phyloP scores from a whole-genome alignment of 257 asterid species.

The Fraxinus anomala region DNA sequence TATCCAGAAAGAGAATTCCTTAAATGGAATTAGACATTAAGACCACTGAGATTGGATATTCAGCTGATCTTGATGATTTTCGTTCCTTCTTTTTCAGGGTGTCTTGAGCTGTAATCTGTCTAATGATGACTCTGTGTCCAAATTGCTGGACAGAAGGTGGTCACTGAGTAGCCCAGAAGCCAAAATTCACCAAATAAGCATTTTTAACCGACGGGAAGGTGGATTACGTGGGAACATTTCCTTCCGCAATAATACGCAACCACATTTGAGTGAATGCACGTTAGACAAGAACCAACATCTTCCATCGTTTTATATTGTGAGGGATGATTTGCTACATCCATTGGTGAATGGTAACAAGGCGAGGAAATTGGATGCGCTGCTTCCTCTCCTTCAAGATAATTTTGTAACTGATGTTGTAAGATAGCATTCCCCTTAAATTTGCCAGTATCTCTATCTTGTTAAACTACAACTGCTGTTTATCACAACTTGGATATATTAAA shows the following conservation, averaged over 20 bases:
- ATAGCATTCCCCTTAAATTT: conserved; percentile 4
- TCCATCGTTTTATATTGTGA: conserved; percentile 71
- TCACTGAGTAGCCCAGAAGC: conserved; percentile 65
- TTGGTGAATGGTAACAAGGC: conserved; percentile 92
- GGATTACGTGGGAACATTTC: conserved; percentile 33
- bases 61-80: conserved; percentile 6
- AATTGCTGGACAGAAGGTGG: conserved; percentile 72
- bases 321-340: conserved; percentile 94
- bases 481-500: conserved; percentile 4
- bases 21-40: neutral
- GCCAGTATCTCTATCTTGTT: neutral
- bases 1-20: neutral
- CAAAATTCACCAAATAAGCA: conserved; percentile 60
- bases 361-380: conserved; percentile 80
- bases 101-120: conserved; percentile 32
- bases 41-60: conserved; percentile 11
- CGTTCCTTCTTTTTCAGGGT: conserved; percentile 35
- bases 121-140: conserved; percentile 44
- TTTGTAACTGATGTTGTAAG: conserved; percentile 82
- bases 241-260: conserved; percentile 44
- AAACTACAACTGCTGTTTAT: neutral
- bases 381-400: conserved; percentile 78
- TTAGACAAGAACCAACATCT: conserved; percentile 23
- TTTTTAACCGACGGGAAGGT: conserved; percentile 35
- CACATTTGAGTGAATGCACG: conserved; percentile 46